Conservation (phyloP, 306 rosid species). For the Amphicarpaea edgeworthii region DNA sequence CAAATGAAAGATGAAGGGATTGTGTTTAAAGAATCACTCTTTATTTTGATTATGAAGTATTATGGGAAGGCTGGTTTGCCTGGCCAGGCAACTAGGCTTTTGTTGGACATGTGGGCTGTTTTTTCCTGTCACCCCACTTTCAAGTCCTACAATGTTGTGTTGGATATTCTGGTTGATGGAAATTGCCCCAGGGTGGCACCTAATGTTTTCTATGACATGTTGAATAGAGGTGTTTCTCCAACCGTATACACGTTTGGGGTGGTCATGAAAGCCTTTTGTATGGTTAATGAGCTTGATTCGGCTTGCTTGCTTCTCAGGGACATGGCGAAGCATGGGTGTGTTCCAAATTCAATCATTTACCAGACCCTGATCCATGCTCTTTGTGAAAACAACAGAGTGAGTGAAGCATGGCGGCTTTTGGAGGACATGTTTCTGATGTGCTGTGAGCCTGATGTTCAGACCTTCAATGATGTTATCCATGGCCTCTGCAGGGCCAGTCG, state of each 20-base stretch:
- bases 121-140: constrained; percentile 76
- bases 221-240: constrained; percentile 79
- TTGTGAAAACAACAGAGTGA: constrained; percentile 64
- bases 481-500: constrained; percentile 72
- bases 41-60: constrained; percentile 72
- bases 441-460: constrained; percentile 89
- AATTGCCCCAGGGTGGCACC: constrained; percentile 73
- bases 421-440: constrained; percentile 97
- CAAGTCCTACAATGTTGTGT: constrained; percentile 80
- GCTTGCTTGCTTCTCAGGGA: constrained; percentile 88
- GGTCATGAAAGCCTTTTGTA: constrained; percentile 86
- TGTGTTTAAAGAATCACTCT: constrained; percentile 76
- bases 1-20: constrained; percentile 83
- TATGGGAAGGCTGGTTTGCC: constrained; percentile 84
- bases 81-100: constrained; percentile 88
- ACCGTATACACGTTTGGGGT: constrained; percentile 74
- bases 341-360: constrained; percentile 83
- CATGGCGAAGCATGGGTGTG: constrained; percentile 91
- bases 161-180: constrained; percentile 74
- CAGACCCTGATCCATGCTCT: constrained; percentile 90
- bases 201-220: constrained; percentile 89
- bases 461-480: constrained; percentile 80
- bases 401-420: constrained; percentile 74
- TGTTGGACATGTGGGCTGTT: constrained; percentile 79
- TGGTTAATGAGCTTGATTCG: constrained; percentile 79